Evolutionary conservation across 1,284 basidiomycete species (phyloP).

Genomic region (Abortiporus biennis): DNA sequence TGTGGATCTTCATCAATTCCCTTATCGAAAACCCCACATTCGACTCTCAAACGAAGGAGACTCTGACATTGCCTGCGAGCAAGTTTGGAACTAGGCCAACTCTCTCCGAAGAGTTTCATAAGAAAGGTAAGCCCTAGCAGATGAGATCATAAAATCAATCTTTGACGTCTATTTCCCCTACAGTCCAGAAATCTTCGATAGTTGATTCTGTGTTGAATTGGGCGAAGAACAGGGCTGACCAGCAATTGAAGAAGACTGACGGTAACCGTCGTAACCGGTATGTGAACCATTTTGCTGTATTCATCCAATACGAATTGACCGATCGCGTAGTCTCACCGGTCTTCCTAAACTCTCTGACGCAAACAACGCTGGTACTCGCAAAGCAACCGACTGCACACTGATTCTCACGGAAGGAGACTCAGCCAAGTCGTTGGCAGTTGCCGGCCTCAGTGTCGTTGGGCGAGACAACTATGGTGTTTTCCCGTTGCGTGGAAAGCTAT

Average conservation of each 20-base stretch:
- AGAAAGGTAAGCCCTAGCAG: slow-evolving; percentile 67
- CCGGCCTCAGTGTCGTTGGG: slow-evolving; percentile 92
- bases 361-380: slow-evolving; percentile 91
- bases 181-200: slow-evolving; percentile 88
- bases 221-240: slow-evolving; percentile 97
- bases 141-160: background rate
- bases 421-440: slow-evolving; percentile 94
- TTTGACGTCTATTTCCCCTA: background rate
- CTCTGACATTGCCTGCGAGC: slow-evolving; percentile 80
- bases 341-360: slow-evolving; percentile 95
- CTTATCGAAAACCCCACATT: slow-evolving; percentile 98
- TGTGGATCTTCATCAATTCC: slow-evolving; percentile 98
- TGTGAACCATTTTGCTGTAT: slow-evolving; percentile 16
- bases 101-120: slow-evolving; percentile 90
- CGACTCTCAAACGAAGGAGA: slow-evolving; percentile 99
- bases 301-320: slow-evolving; percentile 3
- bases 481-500: slow-evolving; percentile 92
- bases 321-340: slow-evolving; percentile 66
- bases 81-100: slow-evolving; percentile 89
- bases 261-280: slow-evolving; percentile 88
- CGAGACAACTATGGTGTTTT: slow-evolving; percentile 98
- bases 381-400: slow-evolving; percentile 84
- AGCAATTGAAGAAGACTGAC: slow-evolving; percentile 94
- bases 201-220: slow-evolving; percentile 92
- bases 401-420: slow-evolving; percentile 99